Percentiles rank a stretch among this genome's conserved stretches.
These are phyloP conservation scores for Xylariaceae sp. DNA, from an alignment of 2,329 filamentous ascomycete genomes.

Conservation along the genomic window DNA sequence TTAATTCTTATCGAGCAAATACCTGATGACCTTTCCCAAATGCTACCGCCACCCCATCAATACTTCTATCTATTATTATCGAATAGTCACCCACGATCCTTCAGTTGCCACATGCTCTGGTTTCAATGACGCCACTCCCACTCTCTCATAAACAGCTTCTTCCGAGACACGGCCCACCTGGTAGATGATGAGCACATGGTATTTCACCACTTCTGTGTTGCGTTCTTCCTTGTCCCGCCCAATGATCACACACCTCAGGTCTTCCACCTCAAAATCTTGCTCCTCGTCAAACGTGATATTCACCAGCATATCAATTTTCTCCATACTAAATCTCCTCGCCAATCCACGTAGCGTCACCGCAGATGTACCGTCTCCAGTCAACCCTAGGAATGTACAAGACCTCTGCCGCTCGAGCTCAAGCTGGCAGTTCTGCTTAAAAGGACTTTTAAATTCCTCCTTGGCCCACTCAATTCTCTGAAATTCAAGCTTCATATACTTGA, in stretches of 20 bases:
- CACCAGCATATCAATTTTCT: background rate
- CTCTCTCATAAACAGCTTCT: constrained; percentile 21
- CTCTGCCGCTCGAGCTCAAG: too few species aligned
- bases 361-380: too few species aligned
- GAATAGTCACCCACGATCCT: background rate
- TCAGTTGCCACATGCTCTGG: constrained; percentile 2
- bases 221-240: constrained; percentile 4
- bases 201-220: background rate
- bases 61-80: too few species aligned
- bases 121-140: constrained; percentile 17
- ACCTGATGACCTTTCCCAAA: too few species aligned
- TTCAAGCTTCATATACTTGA: constrained; percentile 16
- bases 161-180: background rate
- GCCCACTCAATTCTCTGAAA: constrained; percentile 13
- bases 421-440: constrained; percentile 6
- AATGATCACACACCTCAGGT: constrained; percentile 9
- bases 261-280: background rate
- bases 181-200: constrained; percentile 15
- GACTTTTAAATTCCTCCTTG: constrained; percentile 6
- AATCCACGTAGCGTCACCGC: too few species aligned
- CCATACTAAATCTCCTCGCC: constrained; percentile 1
- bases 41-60: too few species aligned
- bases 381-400: too few species aligned
- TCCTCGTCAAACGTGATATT: constrained; percentile 1
- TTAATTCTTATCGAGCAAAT: too few species aligned